Conservation (phyloP, 139 green algal species). For the Dunaliella primolecta region DNA sequence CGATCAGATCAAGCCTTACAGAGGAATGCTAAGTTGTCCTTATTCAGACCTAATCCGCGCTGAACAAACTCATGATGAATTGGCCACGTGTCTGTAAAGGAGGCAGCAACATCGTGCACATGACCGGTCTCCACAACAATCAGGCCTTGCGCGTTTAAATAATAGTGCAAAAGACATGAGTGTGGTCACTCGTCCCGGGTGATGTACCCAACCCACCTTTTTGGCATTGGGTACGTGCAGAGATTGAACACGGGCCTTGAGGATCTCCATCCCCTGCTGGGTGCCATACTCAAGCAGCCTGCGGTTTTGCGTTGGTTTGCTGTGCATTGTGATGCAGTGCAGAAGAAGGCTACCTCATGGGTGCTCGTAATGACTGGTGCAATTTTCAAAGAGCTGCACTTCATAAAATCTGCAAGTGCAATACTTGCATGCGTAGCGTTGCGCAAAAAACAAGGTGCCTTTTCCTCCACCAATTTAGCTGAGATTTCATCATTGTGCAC, state of each 20-base stretch:
- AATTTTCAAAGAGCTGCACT: too few relatives aligned
- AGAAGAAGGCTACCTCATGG: too few relatives aligned
- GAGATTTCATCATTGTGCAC: too few relatives aligned
- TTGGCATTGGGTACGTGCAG: neutral
- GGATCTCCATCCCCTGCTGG: neutral
- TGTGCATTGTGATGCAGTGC: neutral
- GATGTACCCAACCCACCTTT: neutral
- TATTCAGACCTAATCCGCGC: too few relatives aligned
- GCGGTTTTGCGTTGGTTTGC: too few relatives aligned
- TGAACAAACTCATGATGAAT: neutral
- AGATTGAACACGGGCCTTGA: neutral
- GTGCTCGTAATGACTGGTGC: too few relatives aligned
- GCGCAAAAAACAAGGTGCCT: too few relatives aligned
- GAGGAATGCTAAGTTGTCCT: too few relatives aligned
- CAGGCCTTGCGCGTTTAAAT: neutral
- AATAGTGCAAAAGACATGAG: neutral
- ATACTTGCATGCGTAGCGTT: too few relatives aligned
- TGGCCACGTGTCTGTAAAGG: neutral
- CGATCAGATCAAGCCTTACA: too few relatives aligned
- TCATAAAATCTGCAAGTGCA: too few relatives aligned
- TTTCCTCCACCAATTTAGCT: too few relatives aligned
- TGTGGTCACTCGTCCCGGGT: neutral
- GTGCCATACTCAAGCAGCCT: constrained; percentile 3
- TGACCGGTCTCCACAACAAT: neutral
- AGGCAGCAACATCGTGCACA: neutral